Conservation (phyloP, 192 early-diverging fungal genomes). For the Rhizoclosmatium globosum region DNA sequence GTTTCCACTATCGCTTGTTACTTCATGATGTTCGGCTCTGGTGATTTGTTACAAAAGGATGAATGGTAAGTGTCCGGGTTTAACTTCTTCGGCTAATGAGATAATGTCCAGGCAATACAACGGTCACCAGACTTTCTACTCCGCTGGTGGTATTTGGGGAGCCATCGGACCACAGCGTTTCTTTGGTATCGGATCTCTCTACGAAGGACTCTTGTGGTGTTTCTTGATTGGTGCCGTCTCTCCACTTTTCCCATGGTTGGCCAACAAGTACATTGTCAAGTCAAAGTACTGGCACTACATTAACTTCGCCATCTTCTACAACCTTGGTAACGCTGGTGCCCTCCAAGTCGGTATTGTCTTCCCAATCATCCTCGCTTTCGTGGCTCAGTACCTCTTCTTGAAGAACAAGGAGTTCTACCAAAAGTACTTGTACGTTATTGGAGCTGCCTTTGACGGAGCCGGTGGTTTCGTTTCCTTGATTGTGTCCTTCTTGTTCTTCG, state of each 20-base stretch:
- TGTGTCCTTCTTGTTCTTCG: conserved; percentile 10
- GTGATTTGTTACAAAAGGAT: too few species aligned
- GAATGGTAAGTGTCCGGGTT: too few species aligned
- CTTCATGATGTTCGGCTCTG: too few species aligned
- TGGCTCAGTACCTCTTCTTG: conserved; percentile 61
- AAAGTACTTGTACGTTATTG: too few species aligned
- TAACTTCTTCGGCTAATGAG: too few species aligned
- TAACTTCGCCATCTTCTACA: conserved; percentile 32
- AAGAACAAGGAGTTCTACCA: conserved; percentile 25
- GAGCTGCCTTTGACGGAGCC: conserved; percentile 47
- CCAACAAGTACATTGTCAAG: too few species aligned
- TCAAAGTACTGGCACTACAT: conserved; percentile 32
- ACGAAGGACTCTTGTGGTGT: conserved; percentile 38
- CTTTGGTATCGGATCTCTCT: background rate
- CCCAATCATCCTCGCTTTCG: conserved; percentile 49
- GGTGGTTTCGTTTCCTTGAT: conserved; percentile 1
- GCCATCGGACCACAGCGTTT: too few species aligned
- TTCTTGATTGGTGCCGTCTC: conserved; percentile 44
- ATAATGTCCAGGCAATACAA: too few species aligned
- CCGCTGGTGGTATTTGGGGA: too few species aligned
- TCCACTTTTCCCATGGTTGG: conserved; percentile 45
- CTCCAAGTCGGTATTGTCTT: conserved; percentile 36
- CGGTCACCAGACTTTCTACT: too few species aligned
- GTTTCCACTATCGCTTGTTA: too few species aligned
- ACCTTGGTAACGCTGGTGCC: background rate